phyloP scores from a whole-genome alignment of 352 stramenopile genomes.

The Phytophthora cactorum region DNA sequence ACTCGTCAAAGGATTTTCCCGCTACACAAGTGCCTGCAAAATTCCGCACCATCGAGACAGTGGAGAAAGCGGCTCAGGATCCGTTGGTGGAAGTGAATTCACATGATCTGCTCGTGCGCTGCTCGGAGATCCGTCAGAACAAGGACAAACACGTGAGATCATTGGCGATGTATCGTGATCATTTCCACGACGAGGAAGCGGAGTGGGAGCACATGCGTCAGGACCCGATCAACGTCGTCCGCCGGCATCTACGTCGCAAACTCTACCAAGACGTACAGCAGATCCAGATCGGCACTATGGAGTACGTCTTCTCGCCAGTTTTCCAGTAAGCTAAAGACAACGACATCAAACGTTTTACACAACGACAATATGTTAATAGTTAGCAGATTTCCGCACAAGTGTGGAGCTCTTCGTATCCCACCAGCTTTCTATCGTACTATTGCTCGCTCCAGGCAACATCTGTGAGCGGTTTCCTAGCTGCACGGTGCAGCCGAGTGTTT shows the following conservation, averaged over 20 bases:
- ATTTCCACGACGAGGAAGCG: slow-evolving; percentile 61
- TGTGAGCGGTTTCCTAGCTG: not conserved
- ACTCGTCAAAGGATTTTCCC: slow-evolving; percentile 5
- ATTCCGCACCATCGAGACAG: slow-evolving; percentile 69
- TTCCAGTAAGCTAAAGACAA: slow-evolving; percentile 41
- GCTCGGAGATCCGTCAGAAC: slow-evolving; percentile 66
- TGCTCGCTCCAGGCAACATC: slow-evolving; percentile 11
- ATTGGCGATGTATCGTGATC: slow-evolving; percentile 52
- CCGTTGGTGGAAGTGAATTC: slow-evolving; percentile 60
- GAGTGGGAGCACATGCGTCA: slow-evolving; percentile 74
- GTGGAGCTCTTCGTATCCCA: slow-evolving; percentile 6
- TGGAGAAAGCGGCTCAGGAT: slow-evolving; percentile 61
- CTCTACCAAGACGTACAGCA: slow-evolving; percentile 67
- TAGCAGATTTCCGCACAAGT: slow-evolving; percentile 16
- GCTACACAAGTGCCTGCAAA: slow-evolving; percentile 1
- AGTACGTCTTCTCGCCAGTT: slow-evolving; percentile 72
- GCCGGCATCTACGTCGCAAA: slow-evolving; percentile 57
- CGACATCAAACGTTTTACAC: not conserved
- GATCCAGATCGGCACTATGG: slow-evolving; percentile 64
- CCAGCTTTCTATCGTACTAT: slow-evolving; percentile 22
- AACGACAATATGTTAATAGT: slow-evolving; percentile 12
- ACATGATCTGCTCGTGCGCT: slow-evolving; percentile 76
- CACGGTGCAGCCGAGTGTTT: not conserved
- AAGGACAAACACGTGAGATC: slow-evolving; percentile 50
- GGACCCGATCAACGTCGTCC: slow-evolving; percentile 71